These are phyloP conservation scores for Kurtzmaniella cleridarum DNA, from an alignment of 805 yeast species.

Conservation along the genomic window DNA sequence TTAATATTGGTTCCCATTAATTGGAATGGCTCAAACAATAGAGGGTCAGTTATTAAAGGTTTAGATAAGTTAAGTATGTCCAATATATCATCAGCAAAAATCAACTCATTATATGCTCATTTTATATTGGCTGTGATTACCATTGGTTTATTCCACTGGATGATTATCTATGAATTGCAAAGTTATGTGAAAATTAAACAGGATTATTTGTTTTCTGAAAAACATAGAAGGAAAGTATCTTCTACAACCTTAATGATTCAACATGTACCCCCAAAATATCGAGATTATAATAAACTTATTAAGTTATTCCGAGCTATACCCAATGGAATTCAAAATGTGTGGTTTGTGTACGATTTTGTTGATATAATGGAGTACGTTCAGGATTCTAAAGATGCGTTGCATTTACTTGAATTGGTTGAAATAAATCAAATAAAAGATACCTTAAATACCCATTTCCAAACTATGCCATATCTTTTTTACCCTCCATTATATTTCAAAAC, in stretches of 20 bases:
- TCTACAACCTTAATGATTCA: constrained; percentile 37
- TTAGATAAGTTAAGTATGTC: constrained; percentile 70
- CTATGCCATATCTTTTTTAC: constrained; percentile 15
- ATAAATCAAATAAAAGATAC: constrained; percentile 13
- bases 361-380: constrained; percentile 13
- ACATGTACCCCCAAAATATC: constrained; percentile 37
- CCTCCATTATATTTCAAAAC: constrained; percentile 27
- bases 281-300: constrained; percentile 19
- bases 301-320: constrained; percentile 38
- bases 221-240: constrained; percentile 17
- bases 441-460: constrained; percentile 21
- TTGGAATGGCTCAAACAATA: constrained; percentile 30
- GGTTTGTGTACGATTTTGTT: constrained; percentile 46
- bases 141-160: constrained; percentile 49
- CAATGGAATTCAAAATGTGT: constrained; percentile 50
- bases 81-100: constrained; percentile 52
- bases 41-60: constrained; percentile 33
- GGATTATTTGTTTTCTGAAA: constrained; percentile 25
- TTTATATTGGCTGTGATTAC: constrained; percentile 53
- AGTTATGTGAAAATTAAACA: constrained; percentile 46
- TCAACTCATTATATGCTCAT: constrained; percentile 53
- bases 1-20: constrained; percentile 65
- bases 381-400: constrained; percentile 20
- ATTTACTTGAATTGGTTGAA: constrained; percentile 24
- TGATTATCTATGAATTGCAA: constrained; percentile 53